Base-by-base conservation (phyloP, 148 eudicot genomes). In the Cornus florida region DNA sequence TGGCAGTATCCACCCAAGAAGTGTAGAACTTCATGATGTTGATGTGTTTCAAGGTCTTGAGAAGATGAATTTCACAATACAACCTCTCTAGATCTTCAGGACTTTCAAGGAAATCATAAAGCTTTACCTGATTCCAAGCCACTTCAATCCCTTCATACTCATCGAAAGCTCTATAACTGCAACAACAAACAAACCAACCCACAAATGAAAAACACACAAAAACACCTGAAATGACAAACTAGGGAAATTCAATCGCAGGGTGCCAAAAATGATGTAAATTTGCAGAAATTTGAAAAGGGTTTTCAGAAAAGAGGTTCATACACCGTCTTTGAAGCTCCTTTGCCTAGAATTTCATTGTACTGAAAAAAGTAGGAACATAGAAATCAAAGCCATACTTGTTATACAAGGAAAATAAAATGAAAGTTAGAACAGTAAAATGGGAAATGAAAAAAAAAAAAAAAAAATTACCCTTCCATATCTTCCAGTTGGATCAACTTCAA, bases 401-500 rank as follows among this genome's bases (percentile, higher is more conserved):
- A 13, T 28, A 65, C n/a, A 72, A 35, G 16, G 9, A 33, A 60
- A 17, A 48, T 33, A 74, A 53, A 14, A 31, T 11, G 50, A 70
- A 75, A 28, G 28, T 28, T 28, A 28, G 28, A 28, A 9, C 60
- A 39, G 9, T 17, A 7, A 75, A 67, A 7, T 28, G 69, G 33
- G 12, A 24, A 23, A 20, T 39, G n/a, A 70, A 66, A 12, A 65
- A 17, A 69, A 22, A 23, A 70, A 38, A 10, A 41, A 62, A 56
- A 7, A 23, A 70, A 81, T 75, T 88, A 93, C 97, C 85, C 95
- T 89, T 75, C 95, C 97, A 83, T 93, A 93, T 90, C 97, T 87
- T 28, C 95, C 95, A 81, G 95, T 90, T 17, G 97, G 97, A 93
- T 93, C 97, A 86, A 89, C 83, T 86, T 93, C 97, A 75, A 90